Conservation (phyloP, 129 eudicot species). For the Flaveria linearis region DNA sequence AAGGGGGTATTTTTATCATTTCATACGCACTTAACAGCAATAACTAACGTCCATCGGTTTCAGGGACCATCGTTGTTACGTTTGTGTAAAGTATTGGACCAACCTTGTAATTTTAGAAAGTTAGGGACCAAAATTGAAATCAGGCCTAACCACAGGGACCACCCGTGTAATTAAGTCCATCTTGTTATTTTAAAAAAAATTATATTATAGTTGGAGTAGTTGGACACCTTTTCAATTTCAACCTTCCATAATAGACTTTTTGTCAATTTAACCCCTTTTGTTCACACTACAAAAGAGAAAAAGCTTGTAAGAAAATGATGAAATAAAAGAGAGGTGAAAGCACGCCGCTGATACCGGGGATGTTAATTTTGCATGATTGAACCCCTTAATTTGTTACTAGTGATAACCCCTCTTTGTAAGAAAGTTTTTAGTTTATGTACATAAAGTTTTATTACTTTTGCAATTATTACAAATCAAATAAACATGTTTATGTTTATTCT, state of each 20-base stretch:
- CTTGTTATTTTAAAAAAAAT: too few species aligned
- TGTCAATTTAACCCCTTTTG: slow-evolving; percentile 27
- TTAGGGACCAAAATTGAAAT: too few species aligned
- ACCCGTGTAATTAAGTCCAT: too few species aligned
- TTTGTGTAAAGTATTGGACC: too few species aligned
- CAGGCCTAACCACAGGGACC: too few species aligned
- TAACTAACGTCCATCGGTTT: too few species aligned
- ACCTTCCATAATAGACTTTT: slow-evolving; percentile 39
- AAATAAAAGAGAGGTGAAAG: slow-evolving; percentile 9
- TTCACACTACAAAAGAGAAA: slow-evolving; percentile 39
- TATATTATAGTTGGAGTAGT: slow-evolving; percentile 32
- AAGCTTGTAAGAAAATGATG: background rate
- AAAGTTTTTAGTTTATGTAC: background rate
- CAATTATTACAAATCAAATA: background rate
- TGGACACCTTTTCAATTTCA: slow-evolving; percentile 38
- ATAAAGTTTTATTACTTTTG: background rate
- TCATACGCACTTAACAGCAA: too few species aligned
- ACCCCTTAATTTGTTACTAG: slow-evolving; percentile 6
- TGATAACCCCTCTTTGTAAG: background rate
- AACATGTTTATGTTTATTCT: background rate
- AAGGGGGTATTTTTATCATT: too few species aligned
- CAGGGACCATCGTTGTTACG: too few species aligned
- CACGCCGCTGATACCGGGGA: slow-evolving; percentile 40
- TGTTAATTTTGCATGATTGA: slow-evolving; percentile 32
- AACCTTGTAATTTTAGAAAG: too few species aligned